Percentiles rank a stretch among this genome's conserved stretches.
phyloP scores from a whole-genome alignment of 768 basidiomycete species.

The Pulveroboletus sp. region DNA sequence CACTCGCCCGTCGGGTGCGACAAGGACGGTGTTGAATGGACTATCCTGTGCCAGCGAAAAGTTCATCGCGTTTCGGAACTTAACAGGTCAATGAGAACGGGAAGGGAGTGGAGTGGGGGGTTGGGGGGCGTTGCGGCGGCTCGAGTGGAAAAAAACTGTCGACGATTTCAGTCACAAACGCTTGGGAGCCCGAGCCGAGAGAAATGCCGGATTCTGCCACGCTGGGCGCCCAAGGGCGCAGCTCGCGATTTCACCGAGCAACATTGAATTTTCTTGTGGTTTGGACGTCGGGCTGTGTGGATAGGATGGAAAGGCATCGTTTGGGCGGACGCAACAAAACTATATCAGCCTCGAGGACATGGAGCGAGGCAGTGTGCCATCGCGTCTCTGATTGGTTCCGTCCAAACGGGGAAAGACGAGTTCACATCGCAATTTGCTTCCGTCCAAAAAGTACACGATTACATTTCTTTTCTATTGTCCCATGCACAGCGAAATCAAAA shows the following conservation, averaged over 20 bases:
- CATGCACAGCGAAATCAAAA: not conserved
- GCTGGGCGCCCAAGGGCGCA: conserved; percentile 24
- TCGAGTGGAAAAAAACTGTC: conserved; percentile 9
- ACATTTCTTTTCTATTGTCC: not conserved
- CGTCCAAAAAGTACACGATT: conserved; percentile 10
- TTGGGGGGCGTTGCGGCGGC: conserved; percentile 12
- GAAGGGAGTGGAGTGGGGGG: not conserved
- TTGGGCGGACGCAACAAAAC: conserved; percentile 7
- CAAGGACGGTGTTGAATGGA: conserved; percentile 30
- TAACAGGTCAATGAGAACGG: not conserved
- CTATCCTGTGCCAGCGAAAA: conserved; percentile 31
- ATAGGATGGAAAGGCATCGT: not conserved
- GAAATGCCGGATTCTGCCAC: conserved; percentile 34
- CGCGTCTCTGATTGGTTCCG: conserved; percentile 23
- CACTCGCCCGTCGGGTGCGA: conserved; percentile 28
- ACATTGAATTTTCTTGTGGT: not conserved
- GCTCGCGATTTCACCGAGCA: conserved; percentile 1
- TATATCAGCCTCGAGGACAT: conserved; percentile 17
- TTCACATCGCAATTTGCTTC: conserved; percentile 4
- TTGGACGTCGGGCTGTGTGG: conserved; percentile 4
- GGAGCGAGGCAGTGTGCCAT: conserved; percentile 29
- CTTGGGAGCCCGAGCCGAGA: conserved; percentile 27
- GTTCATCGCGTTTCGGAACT: conserved; percentile 21
- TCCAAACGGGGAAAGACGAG: not conserved
- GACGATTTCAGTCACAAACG: conserved; percentile 8